Evolutionary conservation across 2,329 filamentous ascomycete species (phyloP).

Genomic region (Geoglossum cookeanum): DNA sequence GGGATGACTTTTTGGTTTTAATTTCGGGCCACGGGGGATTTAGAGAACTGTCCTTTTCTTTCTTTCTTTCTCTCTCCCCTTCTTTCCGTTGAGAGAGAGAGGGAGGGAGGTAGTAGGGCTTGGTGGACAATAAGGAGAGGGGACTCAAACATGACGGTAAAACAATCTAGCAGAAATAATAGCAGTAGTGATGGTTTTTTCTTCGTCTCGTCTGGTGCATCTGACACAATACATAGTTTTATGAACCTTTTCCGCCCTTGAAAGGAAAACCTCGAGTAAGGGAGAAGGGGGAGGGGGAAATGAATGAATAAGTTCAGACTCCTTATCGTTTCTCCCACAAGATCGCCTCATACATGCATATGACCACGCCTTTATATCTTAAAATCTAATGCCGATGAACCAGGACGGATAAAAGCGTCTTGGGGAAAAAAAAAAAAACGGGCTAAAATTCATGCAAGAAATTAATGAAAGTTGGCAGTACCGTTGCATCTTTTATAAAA

Average conservation of each 20-base stretch:
- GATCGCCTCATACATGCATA: not conserved
- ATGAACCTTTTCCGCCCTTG: not conserved
- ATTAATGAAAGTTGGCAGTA: constrained; percentile 16
- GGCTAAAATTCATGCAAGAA: constrained; percentile 3
- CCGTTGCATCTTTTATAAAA: constrained; percentile 69
- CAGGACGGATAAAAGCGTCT: not conserved
- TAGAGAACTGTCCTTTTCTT: not conserved
- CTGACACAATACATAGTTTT: not conserved
- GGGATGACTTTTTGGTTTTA: too few species aligned
- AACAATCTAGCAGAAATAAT: not conserved
- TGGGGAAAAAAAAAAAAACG: not conserved
- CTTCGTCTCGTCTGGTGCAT: not conserved
- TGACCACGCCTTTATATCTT: too few species aligned
- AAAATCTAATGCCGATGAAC: not conserved
- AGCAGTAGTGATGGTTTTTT: too few species aligned
- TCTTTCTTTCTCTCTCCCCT: not conserved
- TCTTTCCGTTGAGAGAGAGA: too few species aligned
- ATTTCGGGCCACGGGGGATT: not conserved
- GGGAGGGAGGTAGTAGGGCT: not conserved
- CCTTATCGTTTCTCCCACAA: too few species aligned
- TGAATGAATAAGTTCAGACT: too few species aligned
- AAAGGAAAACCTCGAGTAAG: not conserved
- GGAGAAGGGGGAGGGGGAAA: too few species aligned
- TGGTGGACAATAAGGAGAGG: not conserved
- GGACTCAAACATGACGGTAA: not conserved